Percentiles rank a stretch among this genome's conserved stretches.
phyloP scores from a whole-genome alignment of 306 rosid species.

The Castanea mollissima region DNA sequence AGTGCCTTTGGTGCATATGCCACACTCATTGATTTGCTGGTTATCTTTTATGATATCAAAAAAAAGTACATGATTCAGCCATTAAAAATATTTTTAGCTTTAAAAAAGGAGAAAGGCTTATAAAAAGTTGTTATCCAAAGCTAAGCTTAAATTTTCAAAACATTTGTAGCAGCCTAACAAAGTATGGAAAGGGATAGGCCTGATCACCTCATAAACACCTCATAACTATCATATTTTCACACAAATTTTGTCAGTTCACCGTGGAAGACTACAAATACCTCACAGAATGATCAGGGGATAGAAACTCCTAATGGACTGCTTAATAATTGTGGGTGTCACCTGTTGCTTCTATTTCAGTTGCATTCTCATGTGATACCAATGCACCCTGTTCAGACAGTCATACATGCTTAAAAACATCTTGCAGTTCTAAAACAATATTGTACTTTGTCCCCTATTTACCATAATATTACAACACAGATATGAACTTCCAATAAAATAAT shows the following conservation, averaged over 20 bases:
- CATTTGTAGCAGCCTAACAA: background rate
- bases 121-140: background rate
- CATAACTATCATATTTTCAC: background rate
- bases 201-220: background rate
- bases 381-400: slow-evolving; percentile 19
- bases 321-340: slow-evolving; percentile 8
- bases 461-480: background rate
- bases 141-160: background rate
- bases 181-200: background rate
- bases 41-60: background rate
- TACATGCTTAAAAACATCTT: background rate
- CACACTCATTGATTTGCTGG: background rate
- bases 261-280: slow-evolving; percentile 20
- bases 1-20: background rate
- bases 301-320: slow-evolving; percentile 25
- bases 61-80: background rate
- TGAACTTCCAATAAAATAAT: background rate
- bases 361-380: slow-evolving; percentile 24
- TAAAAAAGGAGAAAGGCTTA: background rate
- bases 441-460: background rate
- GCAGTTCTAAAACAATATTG: background rate
- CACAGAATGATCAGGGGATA: slow-evolving; percentile 16
- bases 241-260: slow-evolving; percentile 3
- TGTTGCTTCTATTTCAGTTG: slow-evolving; percentile 29
- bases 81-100: background rate